phyloP scores from a whole-genome alignment of 1,284 basidiomycete genomes.

The Filobasidium uniguttulatum region DNA sequence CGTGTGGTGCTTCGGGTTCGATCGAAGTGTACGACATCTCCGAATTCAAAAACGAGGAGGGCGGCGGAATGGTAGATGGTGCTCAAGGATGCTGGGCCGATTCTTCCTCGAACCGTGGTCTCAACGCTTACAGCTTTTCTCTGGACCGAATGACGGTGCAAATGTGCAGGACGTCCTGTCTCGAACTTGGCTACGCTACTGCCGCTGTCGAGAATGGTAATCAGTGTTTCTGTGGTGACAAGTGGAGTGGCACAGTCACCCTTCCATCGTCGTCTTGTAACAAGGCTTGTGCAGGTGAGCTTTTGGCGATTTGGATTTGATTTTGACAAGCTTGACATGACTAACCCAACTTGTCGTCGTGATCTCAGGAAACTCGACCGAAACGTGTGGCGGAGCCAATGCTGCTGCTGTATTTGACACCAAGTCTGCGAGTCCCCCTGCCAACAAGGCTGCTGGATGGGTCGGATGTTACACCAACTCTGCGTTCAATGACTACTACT shows the following conservation, averaged over 20 bases:
- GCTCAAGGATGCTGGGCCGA: not conserved
- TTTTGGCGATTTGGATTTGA: no score
- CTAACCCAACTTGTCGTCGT: not conserved
- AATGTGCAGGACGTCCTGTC: slow-evolving; percentile 12
- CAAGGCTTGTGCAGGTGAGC: slow-evolving; percentile 6
- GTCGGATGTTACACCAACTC: not conserved
- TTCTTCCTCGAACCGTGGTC: not conserved
- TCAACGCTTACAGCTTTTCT: not conserved
- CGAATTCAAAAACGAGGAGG: not conserved
- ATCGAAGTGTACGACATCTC: not conserved
- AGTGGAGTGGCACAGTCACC: not conserved
- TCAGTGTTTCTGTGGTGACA: slow-evolving; percentile 17
- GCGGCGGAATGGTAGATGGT: not conserved
- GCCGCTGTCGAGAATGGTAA: slow-evolving; percentile 18
- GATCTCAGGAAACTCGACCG: slow-evolving; percentile 18
- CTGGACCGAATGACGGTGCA: slow-evolving; percentile 7
- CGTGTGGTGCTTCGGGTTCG: slow-evolving; percentile 16
- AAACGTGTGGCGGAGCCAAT: slow-evolving; percentile 21
- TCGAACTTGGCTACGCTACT: slow-evolving; percentile 16
- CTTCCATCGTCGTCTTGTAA: slow-evolving; percentile 7
- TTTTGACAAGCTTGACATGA: not conserved
- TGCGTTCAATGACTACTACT: slow-evolving; percentile 4
- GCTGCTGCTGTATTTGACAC: not conserved
- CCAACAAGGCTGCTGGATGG: not conserved
- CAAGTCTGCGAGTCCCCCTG: not conserved